These are phyloP conservation scores for Remersonia thermophila DNA, from an alignment of 2,329 filamentous ascomycete genomes.

Conservation along the genomic window DNA sequence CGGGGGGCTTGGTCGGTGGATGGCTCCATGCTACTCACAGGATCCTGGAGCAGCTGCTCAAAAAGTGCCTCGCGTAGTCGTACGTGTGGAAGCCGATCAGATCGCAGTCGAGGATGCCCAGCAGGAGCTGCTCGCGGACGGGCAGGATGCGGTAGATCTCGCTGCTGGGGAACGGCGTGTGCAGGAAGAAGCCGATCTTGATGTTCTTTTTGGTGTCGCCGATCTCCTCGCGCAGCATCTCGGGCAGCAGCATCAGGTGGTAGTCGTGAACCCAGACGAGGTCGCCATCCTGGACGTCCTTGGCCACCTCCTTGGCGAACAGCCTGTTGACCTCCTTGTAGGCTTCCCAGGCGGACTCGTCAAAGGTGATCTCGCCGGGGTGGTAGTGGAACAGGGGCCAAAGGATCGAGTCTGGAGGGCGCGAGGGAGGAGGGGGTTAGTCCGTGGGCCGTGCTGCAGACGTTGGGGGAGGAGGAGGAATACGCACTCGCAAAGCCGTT, in stretches of 20 bases:
- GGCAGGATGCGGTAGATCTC: constrained; percentile 95
- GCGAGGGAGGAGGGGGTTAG: no score
- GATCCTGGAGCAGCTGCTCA: constrained; percentile 93
- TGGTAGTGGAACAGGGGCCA: constrained; percentile 99
- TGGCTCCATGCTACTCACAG: constrained; percentile 41
- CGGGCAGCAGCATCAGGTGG: constrained; percentile 90
- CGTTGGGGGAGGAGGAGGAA: constrained; percentile 1
- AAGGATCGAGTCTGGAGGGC: constrained; percentile 71
- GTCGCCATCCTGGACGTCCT: constrained; percentile 84
- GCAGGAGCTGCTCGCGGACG: constrained; percentile 76
- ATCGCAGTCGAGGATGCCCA: constrained; percentile 84
- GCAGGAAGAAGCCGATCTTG: constrained; percentile 96
- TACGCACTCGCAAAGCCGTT: constrained; percentile 89
- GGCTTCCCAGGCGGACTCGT: constrained; percentile 85
- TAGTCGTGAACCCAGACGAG: constrained; percentile 98
- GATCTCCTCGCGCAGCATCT: constrained; percentile 88
- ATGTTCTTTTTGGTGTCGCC: constrained; percentile 73
- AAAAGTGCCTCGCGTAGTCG: constrained; percentile 95
- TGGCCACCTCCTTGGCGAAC: constrained; percentile 78
- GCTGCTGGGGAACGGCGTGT: constrained; percentile 92
- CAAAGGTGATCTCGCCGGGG: constrained; percentile 94
- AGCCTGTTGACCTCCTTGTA: constrained; percentile 88
- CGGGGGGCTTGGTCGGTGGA: no score
- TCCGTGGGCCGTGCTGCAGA: constrained; percentile 3
- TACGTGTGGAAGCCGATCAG: constrained; percentile 97